Percentiles rank a stretch among this genome's conserved stretches.
phyloP scores from a whole-genome alignment of 192 early-diverging fungal species.

The Coemansia erecta region DNA sequence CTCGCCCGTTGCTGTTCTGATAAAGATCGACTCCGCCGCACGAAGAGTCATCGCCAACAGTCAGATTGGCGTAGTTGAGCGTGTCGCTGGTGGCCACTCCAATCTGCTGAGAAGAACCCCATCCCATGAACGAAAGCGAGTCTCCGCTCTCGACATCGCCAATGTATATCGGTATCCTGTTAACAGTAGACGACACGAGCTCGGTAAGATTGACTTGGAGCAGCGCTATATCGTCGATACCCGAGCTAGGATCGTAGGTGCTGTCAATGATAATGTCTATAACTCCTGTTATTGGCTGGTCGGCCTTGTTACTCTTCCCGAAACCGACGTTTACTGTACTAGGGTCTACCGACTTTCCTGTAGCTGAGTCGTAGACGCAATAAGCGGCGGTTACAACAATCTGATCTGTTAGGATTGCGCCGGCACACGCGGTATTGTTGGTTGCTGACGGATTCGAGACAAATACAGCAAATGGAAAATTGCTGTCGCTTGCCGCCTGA shows the following conservation, averaged over 20 bases:
- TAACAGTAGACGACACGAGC: constrained; percentile 17
- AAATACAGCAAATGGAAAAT: constrained; percentile 42
- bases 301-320: constrained; percentile 25
- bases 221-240: constrained; percentile 40
- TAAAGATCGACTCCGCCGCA: constrained; percentile 23
- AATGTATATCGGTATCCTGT: constrained; percentile 33
- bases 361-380: constrained; percentile 25
- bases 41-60: constrained; percentile 33
- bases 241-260: constrained; percentile 23
- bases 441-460: constrained; percentile 31
- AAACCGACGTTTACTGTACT: constrained; percentile 32
- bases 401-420: constrained; percentile 45
- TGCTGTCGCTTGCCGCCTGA: constrained; percentile 12
- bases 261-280: constrained; percentile 27
- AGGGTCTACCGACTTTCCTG: constrained; percentile 19
- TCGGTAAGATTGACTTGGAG: constrained; percentile 30
- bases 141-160: constrained; percentile 28
- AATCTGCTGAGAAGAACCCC: constrained; percentile 34
- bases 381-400: constrained; percentile 41
- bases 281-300: constrained; percentile 25
- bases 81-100: constrained; percentile 23
- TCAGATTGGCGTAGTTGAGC: constrained; percentile 34
- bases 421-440: constrained; percentile 38
- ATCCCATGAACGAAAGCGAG: constrained; percentile 37
- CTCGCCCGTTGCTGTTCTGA: constrained; percentile 38